Percentiles rank a stretch among this genome's conserved stretches.
phyloP scores from a whole-genome alignment of 2,329 filamentous ascomycete genomes.

The Colletotrichum chlorophyti region DNA sequence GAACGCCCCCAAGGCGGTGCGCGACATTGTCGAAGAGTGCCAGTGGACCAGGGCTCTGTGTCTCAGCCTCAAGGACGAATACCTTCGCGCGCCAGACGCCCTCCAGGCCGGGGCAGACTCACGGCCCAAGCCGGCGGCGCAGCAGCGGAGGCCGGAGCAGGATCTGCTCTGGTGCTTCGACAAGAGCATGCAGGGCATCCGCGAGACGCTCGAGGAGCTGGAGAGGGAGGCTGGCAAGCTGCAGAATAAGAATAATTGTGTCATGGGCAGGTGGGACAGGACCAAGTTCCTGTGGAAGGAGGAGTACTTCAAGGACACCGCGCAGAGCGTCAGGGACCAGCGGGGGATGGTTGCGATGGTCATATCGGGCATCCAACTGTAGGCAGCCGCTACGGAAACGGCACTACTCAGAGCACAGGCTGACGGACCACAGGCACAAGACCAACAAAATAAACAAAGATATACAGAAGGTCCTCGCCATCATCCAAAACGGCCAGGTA shows the following conservation, averaged over 20 bases:
- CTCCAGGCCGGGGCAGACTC: not conserved
- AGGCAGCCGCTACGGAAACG: too few relatives aligned
- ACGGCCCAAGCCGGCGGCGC: not conserved
- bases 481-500: not conserved
- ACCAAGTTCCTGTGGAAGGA: slow-evolving; percentile 9
- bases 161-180: not conserved
- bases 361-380: not conserved
- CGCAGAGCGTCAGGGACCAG: slow-evolving; percentile 1
- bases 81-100: not conserved
- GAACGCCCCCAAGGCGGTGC: slow-evolving; percentile 2
- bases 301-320: not conserved
- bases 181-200: not conserved
- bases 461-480: not conserved
- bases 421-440: not conserved
- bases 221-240: not conserved
- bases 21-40: slow-evolving; percentile 1
- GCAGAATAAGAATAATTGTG: not conserved
- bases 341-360: not conserved
- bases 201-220: not conserved
- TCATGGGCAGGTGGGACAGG: slow-evolving; percentile 16
- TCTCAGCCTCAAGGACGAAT: not conserved
- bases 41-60: not conserved
- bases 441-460: not conserved
- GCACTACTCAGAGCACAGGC: too few relatives aligned
- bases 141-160: not conserved